Evolutionary conservation across 768 basidiomycete genomes (phyloP).

Genomic region (Termitomyces titanicus): DNA sequence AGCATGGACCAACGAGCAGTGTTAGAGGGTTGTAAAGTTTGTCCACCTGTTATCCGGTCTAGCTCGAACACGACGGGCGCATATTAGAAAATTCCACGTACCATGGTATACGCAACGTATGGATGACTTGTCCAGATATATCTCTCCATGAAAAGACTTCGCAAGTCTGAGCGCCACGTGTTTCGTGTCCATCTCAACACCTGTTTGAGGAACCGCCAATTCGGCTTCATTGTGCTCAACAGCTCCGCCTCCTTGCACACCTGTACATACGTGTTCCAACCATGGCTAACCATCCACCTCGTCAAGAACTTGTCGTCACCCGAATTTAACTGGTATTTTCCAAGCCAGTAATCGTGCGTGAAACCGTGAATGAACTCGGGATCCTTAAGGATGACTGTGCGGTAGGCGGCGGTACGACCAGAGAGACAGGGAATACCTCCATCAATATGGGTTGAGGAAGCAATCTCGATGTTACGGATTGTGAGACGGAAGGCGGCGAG

Average conservation of each 20-base stretch:
- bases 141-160: slow-evolving; percentile 86
- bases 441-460: slow-evolving; percentile 87
- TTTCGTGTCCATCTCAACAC: slow-evolving; percentile 92
- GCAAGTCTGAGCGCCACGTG: slow-evolving; percentile 88
- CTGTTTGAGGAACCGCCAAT: slow-evolving; percentile 95
- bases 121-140: slow-evolving; percentile 88
- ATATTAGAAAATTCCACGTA: slow-evolving; percentile 43
- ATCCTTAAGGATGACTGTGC: slow-evolving; percentile 92
- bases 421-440: slow-evolving; percentile 91
- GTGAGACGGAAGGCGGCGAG: slow-evolving; percentile 90
- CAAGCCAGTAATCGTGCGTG: slow-evolving; percentile 91
- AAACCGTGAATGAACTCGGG: slow-evolving; percentile 91
- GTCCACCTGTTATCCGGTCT: slow-evolving; percentile 52
- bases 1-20: slow-evolving; percentile 75
- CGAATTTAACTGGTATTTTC: slow-evolving; percentile 92
- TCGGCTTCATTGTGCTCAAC: slow-evolving; percentile 92
- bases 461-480: slow-evolving; percentile 92
- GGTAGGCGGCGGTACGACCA: slow-evolving; percentile 90
- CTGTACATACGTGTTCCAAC: slow-evolving; percentile 94
- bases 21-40: slow-evolving; percentile 87
- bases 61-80: neutral
- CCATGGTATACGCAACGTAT: slow-evolving; percentile 93
- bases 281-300: slow-evolving; percentile 94
- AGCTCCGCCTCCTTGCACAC: slow-evolving; percentile 83
- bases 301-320: slow-evolving; percentile 95